These are phyloP conservation scores for Debaryomyces sp. DNA, from an alignment of 1,139 yeast genomes.

Conservation along the genomic window DNA sequence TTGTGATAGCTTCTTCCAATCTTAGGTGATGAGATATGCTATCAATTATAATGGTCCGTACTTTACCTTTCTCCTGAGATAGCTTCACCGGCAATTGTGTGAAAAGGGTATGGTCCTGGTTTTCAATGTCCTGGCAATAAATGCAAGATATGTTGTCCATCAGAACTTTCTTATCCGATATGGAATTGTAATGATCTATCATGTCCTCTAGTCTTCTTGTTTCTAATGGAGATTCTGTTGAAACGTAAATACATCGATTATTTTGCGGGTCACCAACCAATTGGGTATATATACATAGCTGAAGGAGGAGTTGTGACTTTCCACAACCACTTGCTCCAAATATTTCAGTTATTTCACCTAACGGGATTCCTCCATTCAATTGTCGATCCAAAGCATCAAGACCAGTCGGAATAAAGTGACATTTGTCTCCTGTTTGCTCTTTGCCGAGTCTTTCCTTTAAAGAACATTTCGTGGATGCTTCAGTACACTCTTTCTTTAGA, in stretches of 20 bases:
- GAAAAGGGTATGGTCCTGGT: slow-evolving; percentile 71
- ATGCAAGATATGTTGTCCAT: slow-evolving; percentile 60
- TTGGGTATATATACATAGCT: slow-evolving; percentile 62
- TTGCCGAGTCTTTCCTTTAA: slow-evolving; percentile 8
- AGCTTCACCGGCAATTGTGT: slow-evolving; percentile 70
- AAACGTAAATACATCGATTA: slow-evolving; percentile 58
- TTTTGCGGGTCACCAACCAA: slow-evolving; percentile 31
- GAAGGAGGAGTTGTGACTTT: slow-evolving; percentile 76
- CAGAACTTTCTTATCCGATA: slow-evolving; percentile 25
- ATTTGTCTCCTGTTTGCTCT: neutral
- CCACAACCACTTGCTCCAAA: slow-evolving; percentile 88
- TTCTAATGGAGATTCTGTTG: slow-evolving; percentile 76
- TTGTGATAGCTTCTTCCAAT: slow-evolving; percentile 55
- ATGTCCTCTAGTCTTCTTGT: slow-evolving; percentile 56
- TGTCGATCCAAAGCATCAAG: slow-evolving; percentile 55
- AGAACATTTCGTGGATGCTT: slow-evolving; percentile 5
- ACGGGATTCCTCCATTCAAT: slow-evolving; percentile 69
- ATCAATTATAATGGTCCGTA: slow-evolving; percentile 68
- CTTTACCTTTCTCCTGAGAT: slow-evolving; percentile 37
- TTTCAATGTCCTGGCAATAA: slow-evolving; percentile 68
- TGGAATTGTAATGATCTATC: slow-evolving; percentile 25
- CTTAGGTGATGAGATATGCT: slow-evolving; percentile 87
- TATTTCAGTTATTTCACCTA: slow-evolving; percentile 73
- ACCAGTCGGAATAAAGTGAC: slow-evolving; percentile 57
- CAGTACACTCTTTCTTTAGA: slow-evolving; percentile 23